phyloP scores from a whole-genome alignment of 1,139 yeast genomes.

The Hansenula lynferdii region DNA sequence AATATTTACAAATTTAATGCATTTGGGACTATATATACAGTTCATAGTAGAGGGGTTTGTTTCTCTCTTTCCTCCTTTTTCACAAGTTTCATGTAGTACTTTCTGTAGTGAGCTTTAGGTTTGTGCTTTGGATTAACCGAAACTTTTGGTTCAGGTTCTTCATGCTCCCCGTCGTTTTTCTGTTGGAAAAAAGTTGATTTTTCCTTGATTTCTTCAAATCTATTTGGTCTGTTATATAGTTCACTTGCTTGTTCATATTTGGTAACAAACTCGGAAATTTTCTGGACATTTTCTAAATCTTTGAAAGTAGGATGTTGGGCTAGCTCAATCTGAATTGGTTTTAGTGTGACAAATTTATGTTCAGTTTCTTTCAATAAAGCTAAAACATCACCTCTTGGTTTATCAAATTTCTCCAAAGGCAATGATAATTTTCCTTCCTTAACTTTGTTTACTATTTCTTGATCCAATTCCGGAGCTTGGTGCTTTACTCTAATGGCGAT shows the following conservation, averaged over 20 bases:
- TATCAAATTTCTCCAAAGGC: conserved; percentile 13
- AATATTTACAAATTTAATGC: not conserved
- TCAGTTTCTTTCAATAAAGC: conserved; percentile 15
- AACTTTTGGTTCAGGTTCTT: not conserved
- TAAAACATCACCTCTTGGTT: conserved; percentile 13
- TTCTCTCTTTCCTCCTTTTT: too few relatives aligned
- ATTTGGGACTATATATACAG: not conserved
- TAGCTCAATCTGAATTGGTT: conserved; percentile 15
- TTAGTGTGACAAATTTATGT: conserved; percentile 18
- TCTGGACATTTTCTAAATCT: conserved; percentile 13
- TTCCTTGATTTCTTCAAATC: conserved; percentile 8
- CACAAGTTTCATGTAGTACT: too few relatives aligned
- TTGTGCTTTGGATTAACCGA: not conserved
- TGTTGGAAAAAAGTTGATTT: conserved; percentile 13
- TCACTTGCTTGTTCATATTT: conserved; percentile 19
- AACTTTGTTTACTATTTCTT: conserved; percentile 5
- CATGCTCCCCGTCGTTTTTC: not conserved
- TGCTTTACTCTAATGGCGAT: conserved; percentile 13
- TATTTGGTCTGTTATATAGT: conserved; percentile 19
- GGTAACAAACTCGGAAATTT: conserved; percentile 21
- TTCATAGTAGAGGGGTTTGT: not conserved
- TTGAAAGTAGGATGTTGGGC: conserved; percentile 3
- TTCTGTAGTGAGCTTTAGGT: too few relatives aligned
- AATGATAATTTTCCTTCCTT: conserved; percentile 6
- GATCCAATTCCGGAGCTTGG: conserved; percentile 7